phyloP scores from a whole-genome alignment of 192 early-diverging fungal species.

The Borealophlyctis nickersoniae region DNA sequence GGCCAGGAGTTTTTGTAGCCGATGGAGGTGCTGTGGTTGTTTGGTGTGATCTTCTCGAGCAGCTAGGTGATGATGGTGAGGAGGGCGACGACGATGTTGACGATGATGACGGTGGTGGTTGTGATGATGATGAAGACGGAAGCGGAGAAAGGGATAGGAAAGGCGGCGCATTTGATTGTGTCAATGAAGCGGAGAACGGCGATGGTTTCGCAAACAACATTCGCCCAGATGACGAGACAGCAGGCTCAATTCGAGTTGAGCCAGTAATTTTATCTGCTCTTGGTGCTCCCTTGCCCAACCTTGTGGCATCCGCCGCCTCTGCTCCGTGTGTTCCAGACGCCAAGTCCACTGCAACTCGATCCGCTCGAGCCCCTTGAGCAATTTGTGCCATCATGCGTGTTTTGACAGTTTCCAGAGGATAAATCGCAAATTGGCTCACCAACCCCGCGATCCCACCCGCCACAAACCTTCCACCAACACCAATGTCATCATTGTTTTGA shows the following conservation, averaged over 20 bases:
- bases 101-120: background rate
- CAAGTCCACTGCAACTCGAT: too few relatives aligned
- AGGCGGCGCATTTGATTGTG: background rate
- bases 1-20: background rate
- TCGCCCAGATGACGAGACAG: too few relatives aligned
- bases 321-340: constrained; percentile 13
- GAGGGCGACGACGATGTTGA: background rate
- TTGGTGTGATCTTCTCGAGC: too few relatives aligned
- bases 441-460: constrained; percentile 74
- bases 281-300: background rate
- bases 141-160: background rate
- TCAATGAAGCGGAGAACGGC: background rate
- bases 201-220: too few relatives aligned
- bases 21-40: constrained; percentile 1
- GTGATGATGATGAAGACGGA: background rate
- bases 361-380: too few relatives aligned
- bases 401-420: constrained; percentile 74
- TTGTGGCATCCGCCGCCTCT: too few relatives aligned
- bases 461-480: constrained; percentile 55
- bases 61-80: background rate
- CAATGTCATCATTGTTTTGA: constrained; percentile 38
- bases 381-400: constrained; percentile 71
- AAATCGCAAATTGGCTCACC: constrained; percentile 68
- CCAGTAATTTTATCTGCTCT: background rate
- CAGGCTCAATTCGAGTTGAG: too few relatives aligned